Base-by-base conservation (phyloP, 2,329 filamentous ascomycete genomes). In the Chrysoporthe puriensis region DNA sequence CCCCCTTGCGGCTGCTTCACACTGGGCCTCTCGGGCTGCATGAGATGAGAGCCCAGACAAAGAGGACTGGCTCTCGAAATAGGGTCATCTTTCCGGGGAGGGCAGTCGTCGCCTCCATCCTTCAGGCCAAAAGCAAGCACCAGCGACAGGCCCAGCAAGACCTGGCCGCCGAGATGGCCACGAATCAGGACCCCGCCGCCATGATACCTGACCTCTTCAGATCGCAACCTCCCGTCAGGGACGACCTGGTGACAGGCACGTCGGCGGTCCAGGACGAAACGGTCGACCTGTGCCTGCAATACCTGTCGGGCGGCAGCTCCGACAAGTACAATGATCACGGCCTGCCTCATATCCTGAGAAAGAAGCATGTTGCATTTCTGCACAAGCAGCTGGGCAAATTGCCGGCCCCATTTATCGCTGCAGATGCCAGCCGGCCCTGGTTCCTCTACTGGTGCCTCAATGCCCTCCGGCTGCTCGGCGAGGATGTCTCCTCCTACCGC, bases 371-470 rank as follows among this genome's bases (percentile, higher is more conserved):
- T 68, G 79, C 76, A 44, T 94, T 93, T 75, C 79, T 94, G 62
- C 83, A 85, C 71, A 84, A 82, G 71, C 83, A 82, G 72, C 79
- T 91, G 43, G 82, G 81, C 34, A 83, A 82, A 61, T 88, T 96
- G 69, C 93, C 95, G 0, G 81, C 86, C 8, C 82, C 82, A 3
- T 97, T 91, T 78, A 88, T 90, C 63, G 85, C 85, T 61, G 87
- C 94, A 72, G 96, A 99, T 82, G 91, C 96, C 43, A 94, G 92
- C 76, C 85, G 95, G 66, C 94, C 96, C 11, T 99, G 96, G 96
- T 87, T 97, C 74, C 85, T 97, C 71, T 98, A 97, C 81, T 99
- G 96, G 96, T 91, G 88, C 64, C 83, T 98, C 64, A 88, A 90
- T 44, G 93, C 88, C 2, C 83, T 99, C 71, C 83, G 86, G 36